Percentiles rank a stretch among this genome's conserved stretches.
Evolutionary conservation across 208 protist genomes (phyloP).

Genomic region (Trypanosomatidae sp.): DNA sequence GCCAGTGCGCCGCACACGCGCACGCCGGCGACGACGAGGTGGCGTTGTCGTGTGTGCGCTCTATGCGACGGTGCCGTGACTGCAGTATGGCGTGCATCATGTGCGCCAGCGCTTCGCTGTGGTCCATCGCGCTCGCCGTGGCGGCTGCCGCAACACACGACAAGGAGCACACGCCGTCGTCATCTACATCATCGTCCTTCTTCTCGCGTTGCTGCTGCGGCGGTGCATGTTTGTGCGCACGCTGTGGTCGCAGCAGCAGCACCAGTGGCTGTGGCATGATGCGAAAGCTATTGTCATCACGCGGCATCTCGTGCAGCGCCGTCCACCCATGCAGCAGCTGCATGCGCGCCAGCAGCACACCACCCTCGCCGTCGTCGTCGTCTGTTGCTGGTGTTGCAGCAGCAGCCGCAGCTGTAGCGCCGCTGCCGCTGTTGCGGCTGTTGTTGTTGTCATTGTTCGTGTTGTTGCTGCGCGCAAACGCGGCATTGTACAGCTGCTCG

Average conservation of each 20-base stretch:
- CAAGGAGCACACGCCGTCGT: too few relatives aligned
- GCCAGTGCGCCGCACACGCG: conserved; percentile 11
- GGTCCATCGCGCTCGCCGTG: too few relatives aligned
- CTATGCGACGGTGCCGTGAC: too few relatives aligned
- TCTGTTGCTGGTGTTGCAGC: background rate
- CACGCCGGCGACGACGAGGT: too few relatives aligned
- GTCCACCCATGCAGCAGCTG: conserved; percentile 46
- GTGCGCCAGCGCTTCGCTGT: too few relatives aligned
- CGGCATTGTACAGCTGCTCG: conserved; percentile 14
- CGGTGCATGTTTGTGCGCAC: too few relatives aligned
- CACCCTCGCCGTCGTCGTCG: too few relatives aligned
- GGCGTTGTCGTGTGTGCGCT: too few relatives aligned
- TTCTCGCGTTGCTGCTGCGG: background rate
- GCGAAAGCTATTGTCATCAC: conserved; percentile 58
- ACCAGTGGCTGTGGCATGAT: conserved; percentile 58
- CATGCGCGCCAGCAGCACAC: conserved; percentile 37
- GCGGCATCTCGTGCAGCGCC: conserved; percentile 39
- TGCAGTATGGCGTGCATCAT: too few relatives aligned
- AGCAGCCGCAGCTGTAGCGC: background rate
- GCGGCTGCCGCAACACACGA: too few relatives aligned
- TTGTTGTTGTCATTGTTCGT: background rate
- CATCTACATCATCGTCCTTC: background rate
- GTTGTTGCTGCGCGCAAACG: conserved; percentile 6
- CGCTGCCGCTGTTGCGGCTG: background rate
- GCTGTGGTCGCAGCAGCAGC: conserved; percentile 13